Evolutionary conservation across 2,329 filamentous ascomycete genomes (phyloP).

Genomic region (Penicillium glabrum): DNA sequence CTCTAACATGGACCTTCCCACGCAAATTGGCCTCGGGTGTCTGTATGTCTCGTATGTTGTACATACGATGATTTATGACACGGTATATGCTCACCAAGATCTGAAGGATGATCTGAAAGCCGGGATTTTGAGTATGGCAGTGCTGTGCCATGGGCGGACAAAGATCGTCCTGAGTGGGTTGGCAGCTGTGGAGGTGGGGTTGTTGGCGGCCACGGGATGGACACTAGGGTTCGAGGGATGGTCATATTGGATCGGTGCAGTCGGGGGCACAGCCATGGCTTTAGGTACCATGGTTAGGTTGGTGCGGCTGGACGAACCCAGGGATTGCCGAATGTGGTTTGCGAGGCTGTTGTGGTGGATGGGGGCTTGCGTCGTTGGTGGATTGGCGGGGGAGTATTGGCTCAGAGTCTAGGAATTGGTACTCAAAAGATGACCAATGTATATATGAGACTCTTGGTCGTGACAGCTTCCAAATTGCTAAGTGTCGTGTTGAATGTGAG

Average conservation of each 20-base stretch:
- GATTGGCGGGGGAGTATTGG: too few species aligned
- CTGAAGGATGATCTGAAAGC: not conserved
- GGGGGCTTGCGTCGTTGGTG: too few species aligned
- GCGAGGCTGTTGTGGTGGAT: too few species aligned
- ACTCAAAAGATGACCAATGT: too few species aligned
- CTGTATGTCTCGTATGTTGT: not conserved
- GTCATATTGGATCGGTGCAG: not conserved
- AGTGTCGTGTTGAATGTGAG: too few species aligned
- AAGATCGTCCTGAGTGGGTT: not conserved
- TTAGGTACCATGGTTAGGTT: not conserved
- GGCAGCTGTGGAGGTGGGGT: not conserved
- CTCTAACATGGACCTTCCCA: not conserved
- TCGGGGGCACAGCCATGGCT: not conserved
- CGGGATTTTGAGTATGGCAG: not conserved
- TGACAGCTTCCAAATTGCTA: too few species aligned
- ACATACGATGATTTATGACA: not conserved
- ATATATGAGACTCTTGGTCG: too few species aligned
- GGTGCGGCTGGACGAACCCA: not conserved
- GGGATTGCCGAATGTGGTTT: not conserved
- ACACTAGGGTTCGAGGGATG: not conserved
- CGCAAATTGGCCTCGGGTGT: not conserved
- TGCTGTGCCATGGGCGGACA: not conserved
- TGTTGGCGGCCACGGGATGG: not conserved
- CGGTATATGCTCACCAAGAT: not conserved
- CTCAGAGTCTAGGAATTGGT: too few species aligned